Percentiles rank a stretch among this genome's conserved stretches.
These are phyloP conservation scores for Tremellales sp. DNA, from an alignment of 1,284 basidiomycete species.

Conservation along the genomic window DNA sequence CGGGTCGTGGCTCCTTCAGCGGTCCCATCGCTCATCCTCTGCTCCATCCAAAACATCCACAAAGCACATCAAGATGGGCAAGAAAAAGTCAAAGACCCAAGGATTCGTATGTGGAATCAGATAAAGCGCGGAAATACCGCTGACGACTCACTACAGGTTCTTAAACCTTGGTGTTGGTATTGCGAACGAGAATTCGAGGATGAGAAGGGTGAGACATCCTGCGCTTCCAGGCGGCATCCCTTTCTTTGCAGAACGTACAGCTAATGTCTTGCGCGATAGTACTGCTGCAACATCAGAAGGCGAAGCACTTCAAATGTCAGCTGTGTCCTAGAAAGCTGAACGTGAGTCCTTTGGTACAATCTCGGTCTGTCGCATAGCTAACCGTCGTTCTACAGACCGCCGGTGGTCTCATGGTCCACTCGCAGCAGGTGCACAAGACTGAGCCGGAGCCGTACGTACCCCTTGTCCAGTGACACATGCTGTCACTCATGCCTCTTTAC, in stretches of 20 bases:
- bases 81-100: conserved; percentile 46
- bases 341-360: conserved; percentile 22
- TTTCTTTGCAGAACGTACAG: conserved; percentile 3
- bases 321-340: conserved; percentile 94
- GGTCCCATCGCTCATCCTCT: conserved; percentile 1
- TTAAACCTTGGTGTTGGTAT: conserved; percentile 97
- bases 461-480: conserved; percentile 4
- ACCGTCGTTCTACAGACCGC: conserved; percentile 56
- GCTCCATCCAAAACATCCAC: conserved; percentile 6
- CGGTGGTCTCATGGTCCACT: conserved; percentile 95
- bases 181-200: conserved; percentile 98
- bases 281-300: conserved; percentile 97
- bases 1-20: background rate
- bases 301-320: conserved; percentile 97
- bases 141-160: conserved; percentile 54
- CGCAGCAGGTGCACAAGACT: conserved; percentile 97
- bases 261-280: conserved; percentile 54
- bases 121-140: background rate
- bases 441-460: conserved; percentile 83
- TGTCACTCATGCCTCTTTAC: conserved; percentile 16
- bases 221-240: background rate
- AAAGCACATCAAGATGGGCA: conserved; percentile 40
- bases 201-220: conserved; percentile 69
- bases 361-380: background rate
- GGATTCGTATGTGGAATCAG: conserved; percentile 38